Conservation (phyloP, 768 basidiomycete genomes). For the Hirschioporus abietinus region DNA sequence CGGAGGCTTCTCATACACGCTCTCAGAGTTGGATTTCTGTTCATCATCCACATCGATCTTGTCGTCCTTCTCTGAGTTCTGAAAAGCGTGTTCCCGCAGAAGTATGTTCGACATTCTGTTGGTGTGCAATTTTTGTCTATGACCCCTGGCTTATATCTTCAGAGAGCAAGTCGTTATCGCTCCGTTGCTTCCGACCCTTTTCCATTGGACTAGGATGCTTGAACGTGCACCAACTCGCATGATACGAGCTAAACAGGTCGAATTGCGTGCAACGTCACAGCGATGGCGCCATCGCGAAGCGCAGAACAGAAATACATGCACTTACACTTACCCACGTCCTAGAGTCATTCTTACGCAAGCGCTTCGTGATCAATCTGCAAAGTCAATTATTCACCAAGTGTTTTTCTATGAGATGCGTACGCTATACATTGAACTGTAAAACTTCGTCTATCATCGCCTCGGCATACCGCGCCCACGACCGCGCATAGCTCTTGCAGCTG, state of each 20-base stretch:
- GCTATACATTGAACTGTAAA: conserved; percentile 1
- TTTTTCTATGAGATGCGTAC: not conserved
- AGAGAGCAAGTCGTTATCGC: not conserved
- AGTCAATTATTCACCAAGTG: not conserved
- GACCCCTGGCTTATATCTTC: not conserved
- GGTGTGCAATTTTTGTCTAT: not conserved
- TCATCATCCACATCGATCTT: not conserved
- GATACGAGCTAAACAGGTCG: not conserved
- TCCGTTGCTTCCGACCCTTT: not conserved
- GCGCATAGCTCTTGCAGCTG: conserved; percentile 78
- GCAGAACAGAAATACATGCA: not conserved
- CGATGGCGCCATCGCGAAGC: not conserved
- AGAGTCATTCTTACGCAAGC: not conserved
- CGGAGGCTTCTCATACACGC: not conserved
- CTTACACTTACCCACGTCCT: not conserved
- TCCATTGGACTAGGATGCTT: not conserved
- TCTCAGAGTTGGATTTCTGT: not conserved
- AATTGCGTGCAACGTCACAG: not conserved
- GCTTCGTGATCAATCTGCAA: not conserved
- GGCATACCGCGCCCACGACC: conserved; percentile 84
- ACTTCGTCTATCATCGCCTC: conserved; percentile 42
- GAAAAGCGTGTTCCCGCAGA: not conserved
- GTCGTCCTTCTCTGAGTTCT: not conserved
- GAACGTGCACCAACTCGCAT: not conserved
- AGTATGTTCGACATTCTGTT: not conserved